Conservation (phyloP, 192 early-diverging fungal species). For the Coemansia sp. region DNA sequence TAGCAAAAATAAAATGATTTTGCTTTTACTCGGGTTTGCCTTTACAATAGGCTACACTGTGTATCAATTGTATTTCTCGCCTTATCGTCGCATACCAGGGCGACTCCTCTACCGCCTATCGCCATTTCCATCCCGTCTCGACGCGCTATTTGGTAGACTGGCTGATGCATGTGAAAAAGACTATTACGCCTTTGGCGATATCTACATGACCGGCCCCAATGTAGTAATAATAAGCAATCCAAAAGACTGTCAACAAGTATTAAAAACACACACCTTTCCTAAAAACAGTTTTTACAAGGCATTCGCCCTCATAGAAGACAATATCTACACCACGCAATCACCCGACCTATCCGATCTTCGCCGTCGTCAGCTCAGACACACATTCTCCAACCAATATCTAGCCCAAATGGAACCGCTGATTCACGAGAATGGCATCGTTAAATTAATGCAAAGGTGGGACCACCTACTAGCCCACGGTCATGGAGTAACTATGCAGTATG, state of each 20-base stretch:
- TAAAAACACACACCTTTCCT: constrained; percentile 24
- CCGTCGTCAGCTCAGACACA: constrained; percentile 19
- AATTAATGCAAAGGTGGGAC: constrained; percentile 28
- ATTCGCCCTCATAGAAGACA: constrained; percentile 17
- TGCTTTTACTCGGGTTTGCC: neutral
- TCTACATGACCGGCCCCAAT: constrained; percentile 28
- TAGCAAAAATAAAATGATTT: neutral
- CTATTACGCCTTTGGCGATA: constrained; percentile 35
- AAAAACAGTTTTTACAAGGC: constrained; percentile 31
- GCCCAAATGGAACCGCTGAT: constrained; percentile 33
- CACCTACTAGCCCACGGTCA: neutral
- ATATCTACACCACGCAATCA: constrained; percentile 27
- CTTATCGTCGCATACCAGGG: neutral
- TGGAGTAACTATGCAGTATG: constrained; percentile 16
- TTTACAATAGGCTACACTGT: neutral
- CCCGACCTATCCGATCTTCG: constrained; percentile 18
- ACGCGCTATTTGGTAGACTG: constrained; percentile 9
- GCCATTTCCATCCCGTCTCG: neutral
- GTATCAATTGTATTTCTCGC: constrained; percentile 1
- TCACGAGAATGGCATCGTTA: constrained; percentile 13
- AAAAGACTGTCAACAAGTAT: constrained; percentile 16
- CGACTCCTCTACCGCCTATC: neutral
- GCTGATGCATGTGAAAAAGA: constrained; percentile 13
- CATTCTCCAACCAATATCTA: neutral
- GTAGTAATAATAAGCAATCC: constrained; percentile 27